Evolutionary conservation across 139 green algal genomes (phyloP).

Genomic region (Chara braunii): DNA sequence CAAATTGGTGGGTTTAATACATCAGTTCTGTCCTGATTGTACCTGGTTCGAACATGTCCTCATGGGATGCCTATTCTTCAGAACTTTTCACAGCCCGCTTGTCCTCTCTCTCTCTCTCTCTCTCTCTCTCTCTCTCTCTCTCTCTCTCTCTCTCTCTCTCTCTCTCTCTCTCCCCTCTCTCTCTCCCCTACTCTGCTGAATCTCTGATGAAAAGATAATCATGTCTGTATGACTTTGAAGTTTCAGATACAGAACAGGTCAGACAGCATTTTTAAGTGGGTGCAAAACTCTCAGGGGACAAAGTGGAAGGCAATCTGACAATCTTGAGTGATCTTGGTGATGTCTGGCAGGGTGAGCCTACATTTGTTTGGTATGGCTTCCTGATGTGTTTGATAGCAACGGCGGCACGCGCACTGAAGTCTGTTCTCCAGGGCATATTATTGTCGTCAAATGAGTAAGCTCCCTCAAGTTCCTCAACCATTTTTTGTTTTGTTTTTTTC

Average conservation of each 20-base stretch:
- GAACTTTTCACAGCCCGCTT: no score
- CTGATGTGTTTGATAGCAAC: constrained; percentile 65
- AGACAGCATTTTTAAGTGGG: no score
- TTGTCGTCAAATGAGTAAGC: constrained; percentile 49
- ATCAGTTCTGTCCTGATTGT: no score
- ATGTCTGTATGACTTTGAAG: neutral
- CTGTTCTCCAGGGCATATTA: constrained; percentile 68
- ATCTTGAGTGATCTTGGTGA: neutral
- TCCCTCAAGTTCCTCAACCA: neutral
- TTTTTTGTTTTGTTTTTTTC: neutral
- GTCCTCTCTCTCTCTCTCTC: neutral
- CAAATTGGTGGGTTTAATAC: no score
- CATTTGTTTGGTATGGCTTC: constrained; percentile 81
- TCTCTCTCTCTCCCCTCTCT: neutral
- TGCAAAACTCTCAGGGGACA: no score
- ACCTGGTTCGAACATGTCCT: no score
- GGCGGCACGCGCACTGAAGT: constrained; percentile 63
- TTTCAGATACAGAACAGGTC: no score
- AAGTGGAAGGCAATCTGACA: no score
- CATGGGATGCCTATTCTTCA: no score
- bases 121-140: neutral
- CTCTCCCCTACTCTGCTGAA: neutral
- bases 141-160: neutral
- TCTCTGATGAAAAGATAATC: neutral
- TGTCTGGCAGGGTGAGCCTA: constrained; percentile 60